phyloP scores from a whole-genome alignment of 495 filamentous ascomycete species.

The Bathelium albidoporum region DNA sequence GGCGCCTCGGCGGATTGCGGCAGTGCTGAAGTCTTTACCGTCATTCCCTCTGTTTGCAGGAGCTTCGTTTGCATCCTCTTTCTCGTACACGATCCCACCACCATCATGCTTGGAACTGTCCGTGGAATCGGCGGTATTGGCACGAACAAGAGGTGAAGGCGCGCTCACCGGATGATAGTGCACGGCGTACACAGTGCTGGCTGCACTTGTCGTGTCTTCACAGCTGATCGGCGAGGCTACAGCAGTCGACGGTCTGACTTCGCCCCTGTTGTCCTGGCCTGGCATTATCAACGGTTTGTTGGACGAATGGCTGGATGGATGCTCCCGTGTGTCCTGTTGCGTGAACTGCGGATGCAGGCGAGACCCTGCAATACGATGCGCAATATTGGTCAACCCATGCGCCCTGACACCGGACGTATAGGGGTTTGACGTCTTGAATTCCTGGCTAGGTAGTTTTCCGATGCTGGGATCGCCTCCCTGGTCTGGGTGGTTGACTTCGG shows the following conservation, averaged over 20 bases:
- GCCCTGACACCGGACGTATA: constrained; percentile 14
- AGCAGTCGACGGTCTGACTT: constrained; percentile 42
- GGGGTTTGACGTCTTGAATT: constrained; percentile 4
- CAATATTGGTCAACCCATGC: constrained; percentile 13
- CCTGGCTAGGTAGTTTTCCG: background rate
- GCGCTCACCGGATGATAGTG: constrained; percentile 62
- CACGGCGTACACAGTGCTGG: constrained; percentile 77
- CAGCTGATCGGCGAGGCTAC: constrained; percentile 62
- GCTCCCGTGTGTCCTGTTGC: background rate
- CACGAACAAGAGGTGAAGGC: background rate
- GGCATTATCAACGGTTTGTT: background rate
- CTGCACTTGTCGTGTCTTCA: constrained; percentile 64
- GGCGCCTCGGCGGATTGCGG: background rate
- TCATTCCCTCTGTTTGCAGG: constrained; percentile 23
- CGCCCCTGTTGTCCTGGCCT: background rate
- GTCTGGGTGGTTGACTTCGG: constrained; percentile 47
- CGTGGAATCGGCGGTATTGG: constrained; percentile 39
- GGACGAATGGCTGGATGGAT: background rate
- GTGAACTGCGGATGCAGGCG: background rate
- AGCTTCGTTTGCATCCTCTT: constrained; percentile 21
- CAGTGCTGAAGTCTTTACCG: constrained; percentile 5
- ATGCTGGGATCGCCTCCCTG: constrained; percentile 18
- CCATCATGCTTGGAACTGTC: constrained; percentile 25
- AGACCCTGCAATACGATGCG: constrained; percentile 7
- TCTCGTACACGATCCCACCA: background rate